Evolutionary conservation across 345 rosid species (phyloP).

Genomic region (Citrus trifoliata): DNA sequence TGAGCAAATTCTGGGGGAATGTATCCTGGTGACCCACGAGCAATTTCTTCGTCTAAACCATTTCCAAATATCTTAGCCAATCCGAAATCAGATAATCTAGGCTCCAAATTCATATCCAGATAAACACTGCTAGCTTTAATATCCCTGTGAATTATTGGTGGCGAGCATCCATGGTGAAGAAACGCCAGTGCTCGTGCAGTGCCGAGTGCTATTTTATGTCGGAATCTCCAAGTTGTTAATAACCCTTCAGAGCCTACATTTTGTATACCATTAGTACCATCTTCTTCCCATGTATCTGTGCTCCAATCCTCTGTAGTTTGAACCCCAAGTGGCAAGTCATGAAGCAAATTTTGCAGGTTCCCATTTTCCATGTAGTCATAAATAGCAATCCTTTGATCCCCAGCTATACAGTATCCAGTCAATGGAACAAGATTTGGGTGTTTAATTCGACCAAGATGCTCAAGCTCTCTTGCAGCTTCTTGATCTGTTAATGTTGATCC

Average conservation of each 20-base stretch:
- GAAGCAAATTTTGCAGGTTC: conserved; percentile 84
- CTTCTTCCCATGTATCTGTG: conserved; percentile 83
- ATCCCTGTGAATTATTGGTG: conserved; percentile 80
- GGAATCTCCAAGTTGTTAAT: conserved; percentile 72
- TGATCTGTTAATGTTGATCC: conserved; percentile 87
- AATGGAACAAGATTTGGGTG: conserved; percentile 91
- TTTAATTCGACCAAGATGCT: conserved; percentile 81
- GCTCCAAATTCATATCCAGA: conserved; percentile 77
- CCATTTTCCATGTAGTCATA: conserved; percentile 98
- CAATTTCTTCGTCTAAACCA: conserved; percentile 64
- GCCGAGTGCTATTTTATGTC: conserved; percentile 86
- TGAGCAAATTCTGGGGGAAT: conserved; percentile 76
- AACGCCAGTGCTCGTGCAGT: conserved; percentile 90
- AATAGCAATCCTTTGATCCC: conserved; percentile 91
- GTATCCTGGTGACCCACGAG: conserved; percentile 74
- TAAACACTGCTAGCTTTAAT: conserved; percentile 89
- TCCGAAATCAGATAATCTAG: conserved; percentile 88
- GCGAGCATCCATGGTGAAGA: conserved; percentile 94
- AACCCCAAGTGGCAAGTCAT: conserved; percentile 82
- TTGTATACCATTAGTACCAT: conserved; percentile 52
- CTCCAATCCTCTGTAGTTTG: conserved; percentile 87
- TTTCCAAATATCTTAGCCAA: conserved; percentile 79
- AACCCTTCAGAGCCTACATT: conserved; percentile 59
- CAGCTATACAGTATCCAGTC: conserved; percentile 87
- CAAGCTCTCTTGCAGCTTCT: conserved; percentile 90